Percentiles rank a stretch among this genome's conserved stretches.
These are phyloP conservation scores for Cladophialophora yegresii DNA, from an alignment of 2,329 filamentous ascomycete species.

Conservation along the genomic window DNA sequence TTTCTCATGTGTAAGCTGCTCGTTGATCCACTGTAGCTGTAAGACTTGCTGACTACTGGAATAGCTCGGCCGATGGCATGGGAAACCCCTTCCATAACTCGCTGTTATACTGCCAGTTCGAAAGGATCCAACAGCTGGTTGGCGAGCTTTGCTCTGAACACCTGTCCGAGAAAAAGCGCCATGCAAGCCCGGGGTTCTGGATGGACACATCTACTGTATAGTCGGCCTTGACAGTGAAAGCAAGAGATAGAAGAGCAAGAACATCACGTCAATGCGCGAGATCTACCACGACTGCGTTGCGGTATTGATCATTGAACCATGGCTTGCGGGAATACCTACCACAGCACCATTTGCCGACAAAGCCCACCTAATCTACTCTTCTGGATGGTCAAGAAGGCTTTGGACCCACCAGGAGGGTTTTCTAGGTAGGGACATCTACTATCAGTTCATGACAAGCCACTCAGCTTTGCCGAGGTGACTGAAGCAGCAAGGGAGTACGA, in stretches of 20 bases:
- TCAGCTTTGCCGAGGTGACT: slow-evolving; percentile 1
- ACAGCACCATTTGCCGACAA: not conserved
- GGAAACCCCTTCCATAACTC: not conserved
- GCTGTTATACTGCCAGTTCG: not conserved
- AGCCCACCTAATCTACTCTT: slow-evolving; percentile 1
- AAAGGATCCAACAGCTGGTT: not conserved
- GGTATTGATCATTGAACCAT: not conserved
- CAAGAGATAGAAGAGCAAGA: slow-evolving; percentile 1
- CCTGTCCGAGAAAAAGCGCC: not conserved
- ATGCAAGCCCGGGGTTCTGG: not conserved
- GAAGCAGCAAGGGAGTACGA: not conserved
- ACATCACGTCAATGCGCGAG: not conserved
- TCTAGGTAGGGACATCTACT: not conserved
- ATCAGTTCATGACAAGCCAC: slow-evolving; percentile 2
- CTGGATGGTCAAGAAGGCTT: slow-evolving; percentile 1
- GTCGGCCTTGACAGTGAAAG: not conserved
- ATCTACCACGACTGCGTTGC: slow-evolving; percentile 6
- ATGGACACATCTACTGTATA: slow-evolving; percentile 4
- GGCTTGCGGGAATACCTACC: not conserved
- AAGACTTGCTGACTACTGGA: not conserved
- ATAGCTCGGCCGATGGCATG: slow-evolving; percentile 1
- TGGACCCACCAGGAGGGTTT: slow-evolving; percentile 3
- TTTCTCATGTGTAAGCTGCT: slow-evolving; percentile 1
- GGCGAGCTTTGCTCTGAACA: not conserved
- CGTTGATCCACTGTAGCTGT: not conserved